phyloP scores from a whole-genome alignment of 805 yeast genomes.

The Kluyveromyces siamensis region DNA sequence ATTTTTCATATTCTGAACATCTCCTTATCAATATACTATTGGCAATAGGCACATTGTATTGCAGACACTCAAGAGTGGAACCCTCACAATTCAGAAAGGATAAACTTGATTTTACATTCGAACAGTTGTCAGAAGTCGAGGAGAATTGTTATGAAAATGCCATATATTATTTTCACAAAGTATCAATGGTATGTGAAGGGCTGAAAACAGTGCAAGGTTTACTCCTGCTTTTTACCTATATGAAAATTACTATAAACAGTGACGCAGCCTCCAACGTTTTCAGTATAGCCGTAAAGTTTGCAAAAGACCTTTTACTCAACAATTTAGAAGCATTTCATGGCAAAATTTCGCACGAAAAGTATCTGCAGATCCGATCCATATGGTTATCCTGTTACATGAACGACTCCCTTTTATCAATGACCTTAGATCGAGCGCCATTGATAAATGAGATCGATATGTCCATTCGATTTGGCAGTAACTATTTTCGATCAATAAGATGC shows the following conservation, averaged over 20 bases:
- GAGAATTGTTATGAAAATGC: conserved; percentile 31
- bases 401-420: conserved; percentile 17
- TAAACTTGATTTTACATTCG: conserved; percentile 13
- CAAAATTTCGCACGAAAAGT: conserved; percentile 29
- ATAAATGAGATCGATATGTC: conserved; percentile 16
- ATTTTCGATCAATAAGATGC: conserved; percentile 12
- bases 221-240: conserved; percentile 34
- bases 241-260: conserved; percentile 30
- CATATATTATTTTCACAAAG: conserved; percentile 43
- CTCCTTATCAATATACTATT: conserved; percentile 18
- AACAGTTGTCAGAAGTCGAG: conserved; percentile 22
- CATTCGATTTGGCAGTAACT: conserved; percentile 13
- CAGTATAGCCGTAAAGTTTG: conserved; percentile 42
- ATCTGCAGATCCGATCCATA: conserved; percentile 30
- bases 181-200: conserved; percentile 43
- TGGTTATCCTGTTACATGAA: conserved; percentile 38
- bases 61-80: conserved; percentile 7
- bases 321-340: conserved; percentile 36
- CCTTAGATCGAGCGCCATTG: conserved; percentile 15
- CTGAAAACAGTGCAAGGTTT: conserved; percentile 43
- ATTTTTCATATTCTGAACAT: conserved; percentile 19
- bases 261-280: conserved; percentile 36
- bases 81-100: conserved; percentile 16
- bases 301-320: conserved; percentile 51
- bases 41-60: conserved; percentile 15